Evolutionary conservation across 2,329 filamentous ascomycete species (phyloP).

Genomic region (Aspergillus pseudoglaucus): DNA sequence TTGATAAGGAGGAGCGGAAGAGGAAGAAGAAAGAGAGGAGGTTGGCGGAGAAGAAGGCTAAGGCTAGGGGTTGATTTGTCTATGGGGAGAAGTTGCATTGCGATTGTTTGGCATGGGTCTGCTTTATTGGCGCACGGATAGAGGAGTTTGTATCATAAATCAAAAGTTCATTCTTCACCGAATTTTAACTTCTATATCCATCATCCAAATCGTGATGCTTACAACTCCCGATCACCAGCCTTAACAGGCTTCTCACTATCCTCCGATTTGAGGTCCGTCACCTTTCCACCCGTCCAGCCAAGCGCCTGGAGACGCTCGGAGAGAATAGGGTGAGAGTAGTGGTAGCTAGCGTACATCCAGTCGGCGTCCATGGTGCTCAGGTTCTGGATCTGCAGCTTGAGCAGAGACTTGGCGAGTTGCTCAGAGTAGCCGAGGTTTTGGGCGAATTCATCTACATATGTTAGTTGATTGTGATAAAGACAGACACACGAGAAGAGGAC

Average conservation of each 20-base stretch:
- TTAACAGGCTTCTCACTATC: slow-evolving; percentile 58
- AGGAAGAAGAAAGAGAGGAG: slow-evolving; percentile 50
- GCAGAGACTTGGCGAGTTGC: slow-evolving; percentile 78
- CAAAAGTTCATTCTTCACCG: slow-evolving; percentile 8
- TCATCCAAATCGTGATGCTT: slow-evolving; percentile 26
- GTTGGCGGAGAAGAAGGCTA: slow-evolving; percentile 39
- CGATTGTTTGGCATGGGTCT: too few relatives aligned
- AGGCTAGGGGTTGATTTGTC: slow-evolving; percentile 24
- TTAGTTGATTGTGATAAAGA: slow-evolving; percentile 11
- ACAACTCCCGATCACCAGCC: slow-evolving; percentile 71
- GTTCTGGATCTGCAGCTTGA: slow-evolving; percentile 98
- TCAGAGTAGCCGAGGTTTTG: slow-evolving; percentile 73
- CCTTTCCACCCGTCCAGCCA: slow-evolving; percentile 65
- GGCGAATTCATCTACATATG: slow-evolving; percentile 67
- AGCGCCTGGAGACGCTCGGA: slow-evolving; percentile 88
- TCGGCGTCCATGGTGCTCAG: slow-evolving; percentile 98
- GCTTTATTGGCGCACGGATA: too few relatives aligned
- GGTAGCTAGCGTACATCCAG: slow-evolving; percentile 96
- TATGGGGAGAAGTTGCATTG: slow-evolving; percentile 11
- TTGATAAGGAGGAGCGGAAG: slow-evolving; percentile 50
- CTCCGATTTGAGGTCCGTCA: slow-evolving; percentile 43
- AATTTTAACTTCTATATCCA: neutral
- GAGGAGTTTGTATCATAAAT: neutral
- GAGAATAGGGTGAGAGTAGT: slow-evolving; percentile 95
- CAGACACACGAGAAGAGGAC: slow-evolving; percentile 10